Conservation (phyloP, 306 rosid species). For the Hippophae tibetana region DNA sequence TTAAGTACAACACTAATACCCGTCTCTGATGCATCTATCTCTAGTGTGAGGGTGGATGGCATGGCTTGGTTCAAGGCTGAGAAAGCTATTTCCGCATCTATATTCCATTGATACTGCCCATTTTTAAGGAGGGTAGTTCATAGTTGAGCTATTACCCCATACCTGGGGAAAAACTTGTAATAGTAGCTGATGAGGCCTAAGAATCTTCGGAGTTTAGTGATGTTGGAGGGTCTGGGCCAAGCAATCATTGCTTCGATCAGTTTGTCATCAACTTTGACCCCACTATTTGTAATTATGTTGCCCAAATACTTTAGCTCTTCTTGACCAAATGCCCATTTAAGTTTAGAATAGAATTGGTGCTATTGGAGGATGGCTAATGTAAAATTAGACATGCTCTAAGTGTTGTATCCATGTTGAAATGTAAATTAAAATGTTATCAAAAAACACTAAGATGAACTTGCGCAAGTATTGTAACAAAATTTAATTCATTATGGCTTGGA, state of each 20-base stretch:
- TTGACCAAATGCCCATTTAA: neutral
- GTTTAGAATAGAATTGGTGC: neutral
- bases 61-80: neutral
- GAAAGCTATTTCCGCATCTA: neutral
- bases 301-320: no score
- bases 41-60: neutral
- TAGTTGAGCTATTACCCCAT: neutral
- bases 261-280: no score
- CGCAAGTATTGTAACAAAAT: no score
- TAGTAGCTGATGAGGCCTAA: no score
- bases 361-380: neutral
- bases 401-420: neutral
- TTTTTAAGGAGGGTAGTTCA: neutral
- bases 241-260: no score
- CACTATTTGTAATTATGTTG: no score
- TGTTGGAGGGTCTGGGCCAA: no score
- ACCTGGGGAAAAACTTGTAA: neutral
- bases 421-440: neutral
- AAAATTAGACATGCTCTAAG: neutral
- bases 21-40: accelerated
- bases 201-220: no score
- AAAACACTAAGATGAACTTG: no score
- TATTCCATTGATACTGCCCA: neutral
- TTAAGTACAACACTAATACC: neutral
- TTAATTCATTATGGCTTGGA: no score